phyloP scores from a whole-genome alignment of 192 early-diverging fungal species.

The Coemansia sp. region DNA sequence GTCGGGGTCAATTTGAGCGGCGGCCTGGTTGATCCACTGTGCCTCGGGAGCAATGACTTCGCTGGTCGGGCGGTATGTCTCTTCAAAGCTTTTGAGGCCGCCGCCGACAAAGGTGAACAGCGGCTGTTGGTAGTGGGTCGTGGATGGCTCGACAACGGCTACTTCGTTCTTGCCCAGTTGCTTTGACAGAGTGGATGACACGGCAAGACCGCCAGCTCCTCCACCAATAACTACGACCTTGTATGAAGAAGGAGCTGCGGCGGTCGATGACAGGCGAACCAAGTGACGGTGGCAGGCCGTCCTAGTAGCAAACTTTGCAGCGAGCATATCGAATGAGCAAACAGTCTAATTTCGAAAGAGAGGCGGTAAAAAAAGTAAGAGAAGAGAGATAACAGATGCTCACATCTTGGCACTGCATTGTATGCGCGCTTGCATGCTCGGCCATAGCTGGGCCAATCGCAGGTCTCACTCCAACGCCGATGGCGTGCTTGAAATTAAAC shows the following conservation, averaged over 20 bases:
- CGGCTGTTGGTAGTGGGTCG: conserved; percentile 83
- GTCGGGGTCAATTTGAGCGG: conserved; percentile 70
- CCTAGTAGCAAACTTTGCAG: conserved; percentile 31
- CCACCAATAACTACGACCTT: conserved; percentile 59
- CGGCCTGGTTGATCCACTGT: conserved; percentile 76
- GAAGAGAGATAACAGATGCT: not conserved
- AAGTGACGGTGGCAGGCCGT: conserved; percentile 21
- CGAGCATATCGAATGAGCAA: conserved; percentile 22
- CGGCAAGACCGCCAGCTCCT: conserved; percentile 60
- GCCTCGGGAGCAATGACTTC: conserved; percentile 75
- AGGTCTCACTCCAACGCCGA: not conserved
- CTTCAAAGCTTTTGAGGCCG: conserved; percentile 77
- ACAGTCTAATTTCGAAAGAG: not conserved
- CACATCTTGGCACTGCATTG: too few species aligned
- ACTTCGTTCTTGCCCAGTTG: conserved; percentile 68
- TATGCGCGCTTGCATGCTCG: not conserved
- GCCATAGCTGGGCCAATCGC: conserved; percentile 2
- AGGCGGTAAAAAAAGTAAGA: not conserved
- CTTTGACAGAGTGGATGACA: conserved; percentile 70
- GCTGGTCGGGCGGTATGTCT: conserved; percentile 68
- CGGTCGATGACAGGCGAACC: conserved; percentile 39
- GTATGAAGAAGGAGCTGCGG: conserved; percentile 47
- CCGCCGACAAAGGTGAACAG: conserved; percentile 90
- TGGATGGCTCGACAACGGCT: conserved; percentile 77
- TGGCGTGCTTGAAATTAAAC: not conserved